A percentile compares a stretch with the other conserved stretches of the same genome.
Conservation (phyloP, 768 basidiomycete genomes). For the Goffeauzyma gilvescens region DNA sequence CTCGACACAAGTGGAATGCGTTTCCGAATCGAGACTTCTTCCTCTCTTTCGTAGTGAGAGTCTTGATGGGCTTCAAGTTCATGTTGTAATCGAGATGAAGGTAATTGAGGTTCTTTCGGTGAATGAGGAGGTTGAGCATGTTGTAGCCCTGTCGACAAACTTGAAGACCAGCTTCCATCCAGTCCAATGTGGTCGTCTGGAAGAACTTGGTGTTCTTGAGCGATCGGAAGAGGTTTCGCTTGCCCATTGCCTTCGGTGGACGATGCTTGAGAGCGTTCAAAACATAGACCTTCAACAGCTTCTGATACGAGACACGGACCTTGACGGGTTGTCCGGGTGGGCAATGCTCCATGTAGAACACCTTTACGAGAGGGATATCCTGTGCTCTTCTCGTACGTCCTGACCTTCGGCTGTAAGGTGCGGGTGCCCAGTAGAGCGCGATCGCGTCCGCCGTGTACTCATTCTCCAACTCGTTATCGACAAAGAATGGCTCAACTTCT, state of each 20-base stretch:
- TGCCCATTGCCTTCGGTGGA: constrained; percentile 88
- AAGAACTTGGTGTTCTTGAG: constrained; percentile 97
- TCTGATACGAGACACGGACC: constrained; percentile 97
- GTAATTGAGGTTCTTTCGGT: constrained; percentile 93
- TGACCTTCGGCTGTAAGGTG: constrained; percentile 79
- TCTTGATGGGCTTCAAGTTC: constrained; percentile 88
- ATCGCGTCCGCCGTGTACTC: constrained; percentile 91
- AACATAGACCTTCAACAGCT: constrained; percentile 78
- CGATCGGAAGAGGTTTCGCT: constrained; percentile 78
- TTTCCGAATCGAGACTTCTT: constrained; percentile 99
- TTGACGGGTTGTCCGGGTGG: constrained; percentile 91
- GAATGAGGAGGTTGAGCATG: constrained; percentile 95
- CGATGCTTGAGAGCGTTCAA: constrained; percentile 79
- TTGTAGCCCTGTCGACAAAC: constrained; percentile 98
- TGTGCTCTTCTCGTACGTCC: constrained; percentile 86
- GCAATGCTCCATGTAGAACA: constrained; percentile 97
- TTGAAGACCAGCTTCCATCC: constrained; percentile 97
- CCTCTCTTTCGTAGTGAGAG: constrained; percentile 93
- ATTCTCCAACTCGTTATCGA: constrained; percentile 58
- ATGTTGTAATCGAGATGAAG: constrained; percentile 94
- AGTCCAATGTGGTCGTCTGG: constrained; percentile 91
- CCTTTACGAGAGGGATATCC: constrained; percentile 87
- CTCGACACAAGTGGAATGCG: constrained; percentile 72
- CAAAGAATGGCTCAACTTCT: constrained; percentile 57
- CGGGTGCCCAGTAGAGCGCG: constrained; percentile 95